Base-by-base conservation (phyloP, 495 filamentous ascomycete species). In the Daldinia bambusicola region DNA sequence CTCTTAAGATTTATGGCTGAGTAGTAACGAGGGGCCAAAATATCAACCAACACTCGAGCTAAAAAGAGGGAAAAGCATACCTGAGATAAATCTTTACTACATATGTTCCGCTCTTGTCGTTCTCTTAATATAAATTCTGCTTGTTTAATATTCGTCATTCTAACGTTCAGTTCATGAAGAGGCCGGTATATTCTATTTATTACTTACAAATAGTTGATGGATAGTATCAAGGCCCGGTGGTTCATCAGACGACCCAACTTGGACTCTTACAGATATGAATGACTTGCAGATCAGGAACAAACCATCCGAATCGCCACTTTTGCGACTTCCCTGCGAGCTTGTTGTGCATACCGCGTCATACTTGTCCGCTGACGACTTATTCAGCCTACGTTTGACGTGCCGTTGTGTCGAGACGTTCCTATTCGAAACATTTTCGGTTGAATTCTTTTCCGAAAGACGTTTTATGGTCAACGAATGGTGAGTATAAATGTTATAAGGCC, bases 401-500 rank as follows among this genome's bases (percentile, higher is more conserved):
- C 80, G 75, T 55, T 58, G 70, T 8, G 69, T 79, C 62, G 81
- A 83, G 61, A 74, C 37, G n/a, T 63, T 67, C 16, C 58, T 82
- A 13, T 80, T 78, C 63, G 73, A 77, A 12, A 60, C 67, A n/a
- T 83, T 83, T 52, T 66, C 76, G 1, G 72, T 66, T 31, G 80
- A 83, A 53, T 83, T 83, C 75, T 83, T 81, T 69, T 74, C 79
- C 41, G 78, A 81, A 37, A 78, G 78, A 41, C 80, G 82, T 30
- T 82, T 83, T 57, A 82, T 81, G 78, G 61, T 83, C 57, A 79
- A 78, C 22, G 71, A 77, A 30, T 74, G 76, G 58, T 77, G 78
- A 48, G 67, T 59, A 22, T 31, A 8, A 45, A 16, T 43, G 18
- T 31, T 26, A 36, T 16, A 3, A 10, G 12, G 9, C 16, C 8